Base-by-base conservation (phyloP, 2,329 filamentous ascomycete genomes). In the Apiospora arundinis region DNA sequence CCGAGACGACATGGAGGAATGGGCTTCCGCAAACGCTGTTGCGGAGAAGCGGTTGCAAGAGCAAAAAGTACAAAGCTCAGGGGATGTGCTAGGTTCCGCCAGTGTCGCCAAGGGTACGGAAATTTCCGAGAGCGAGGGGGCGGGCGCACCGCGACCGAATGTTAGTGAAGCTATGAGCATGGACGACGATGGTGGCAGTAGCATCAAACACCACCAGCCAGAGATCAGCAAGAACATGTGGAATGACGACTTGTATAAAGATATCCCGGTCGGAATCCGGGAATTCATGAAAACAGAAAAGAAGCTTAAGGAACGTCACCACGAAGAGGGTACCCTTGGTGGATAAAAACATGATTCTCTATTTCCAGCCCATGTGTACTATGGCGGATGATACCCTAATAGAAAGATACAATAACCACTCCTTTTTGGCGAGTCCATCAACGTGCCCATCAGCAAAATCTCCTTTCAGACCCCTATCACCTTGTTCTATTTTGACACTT, bases 281-380 rank as follows among this genome's bases (percentile, higher is more conserved):
- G 95, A 97, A 81, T 99, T 99, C 78, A 98, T 99, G 95, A 94
- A 92, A 85, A 95, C 92, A 72, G 96, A 99, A 85, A 98, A 98
- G 88, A 92, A 86, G 81, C 82, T 99, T 73, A 95, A 94, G 82
- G 87, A 93, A 81, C 92, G 90, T 23, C 56, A 63, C 56, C 18
- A n/a, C 21, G 56, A 63, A 12, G 56, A 63, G 56, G 56, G 56
- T 40, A n/a, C 28, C 21, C 3, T 63, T 40, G 56, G 56, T 40
- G 56, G 56, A 21, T 63, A 40, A 63, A 28, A 63, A n/a, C 32
- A 23, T 12, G 23, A 18, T 40, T 40, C 56, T 63, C 21, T 32
- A 63, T 63, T 63, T 40, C 56, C 21, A 63, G 18, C 56, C 56
- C 56, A 23, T 40, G 56, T 63, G 18, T 40, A 63, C 56, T 63